These are phyloP conservation scores for Trichoderma lentiforme DNA, from an alignment of 2,329 filamentous ascomycete species.

Conservation along the genomic window DNA sequence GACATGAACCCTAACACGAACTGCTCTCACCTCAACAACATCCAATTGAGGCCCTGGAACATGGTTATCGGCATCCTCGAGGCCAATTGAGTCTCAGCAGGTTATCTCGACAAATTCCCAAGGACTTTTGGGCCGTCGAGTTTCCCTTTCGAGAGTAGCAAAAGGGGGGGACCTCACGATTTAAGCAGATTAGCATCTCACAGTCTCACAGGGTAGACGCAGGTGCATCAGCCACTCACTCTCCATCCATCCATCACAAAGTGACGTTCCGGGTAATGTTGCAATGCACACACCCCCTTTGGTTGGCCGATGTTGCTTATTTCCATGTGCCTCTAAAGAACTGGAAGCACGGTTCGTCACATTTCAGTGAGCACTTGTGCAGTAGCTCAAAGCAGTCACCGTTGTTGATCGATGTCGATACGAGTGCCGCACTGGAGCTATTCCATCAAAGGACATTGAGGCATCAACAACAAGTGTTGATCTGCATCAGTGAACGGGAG, in stretches of 20 bases:
- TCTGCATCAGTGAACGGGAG: background rate
- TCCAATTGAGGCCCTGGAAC: background rate
- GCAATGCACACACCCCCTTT: background rate
- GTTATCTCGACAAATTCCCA: background rate
- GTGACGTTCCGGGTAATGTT: background rate
- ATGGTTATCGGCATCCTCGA: background rate
- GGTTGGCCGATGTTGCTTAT: background rate
- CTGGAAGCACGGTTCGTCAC: slow-evolving; percentile 5
- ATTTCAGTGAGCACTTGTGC: background rate
- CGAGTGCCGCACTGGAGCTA: background rate
- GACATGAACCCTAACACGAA: background rate
- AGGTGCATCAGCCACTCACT: background rate
- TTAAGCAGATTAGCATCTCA: background rate
- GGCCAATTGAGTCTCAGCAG: background rate
- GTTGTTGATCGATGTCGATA: background rate
- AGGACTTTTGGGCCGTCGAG: background rate
- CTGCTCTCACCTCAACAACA: background rate
- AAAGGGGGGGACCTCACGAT: background rate
- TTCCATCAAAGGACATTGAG: background rate
- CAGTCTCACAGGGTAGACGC: background rate
- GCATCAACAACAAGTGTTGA: background rate
- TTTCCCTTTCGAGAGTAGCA: background rate
- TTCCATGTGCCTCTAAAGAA: background rate
- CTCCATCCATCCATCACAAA: background rate
- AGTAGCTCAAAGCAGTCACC: background rate